Percentiles rank a stretch among this genome's conserved stretches.
These are phyloP conservation scores for Metschnikowia sp. DNA, from an alignment of 805 yeast genomes.

Conservation along the genomic window DNA sequence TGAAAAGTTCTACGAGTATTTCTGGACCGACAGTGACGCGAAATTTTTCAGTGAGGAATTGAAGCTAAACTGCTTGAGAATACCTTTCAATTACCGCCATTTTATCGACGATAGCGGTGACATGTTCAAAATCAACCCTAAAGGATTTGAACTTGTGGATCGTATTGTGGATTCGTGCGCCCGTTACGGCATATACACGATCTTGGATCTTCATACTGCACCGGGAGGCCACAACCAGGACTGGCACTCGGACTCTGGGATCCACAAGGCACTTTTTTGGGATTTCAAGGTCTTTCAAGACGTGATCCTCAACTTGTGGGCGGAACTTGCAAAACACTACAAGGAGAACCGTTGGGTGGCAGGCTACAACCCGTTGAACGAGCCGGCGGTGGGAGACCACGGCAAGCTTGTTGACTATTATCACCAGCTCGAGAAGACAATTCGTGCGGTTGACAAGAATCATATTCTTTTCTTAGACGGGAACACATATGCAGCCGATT, in stretches of 20 bases:
- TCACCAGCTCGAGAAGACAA: slow-evolving; percentile 32
- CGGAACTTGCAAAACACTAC: slow-evolving; percentile 42
- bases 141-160: slow-evolving; percentile 46
- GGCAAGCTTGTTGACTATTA: slow-evolving; percentile 39
- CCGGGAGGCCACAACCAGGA: slow-evolving; percentile 58
- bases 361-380: slow-evolving; percentile 54
- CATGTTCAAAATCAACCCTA: slow-evolving; percentile 38
- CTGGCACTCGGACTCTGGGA: slow-evolving; percentile 49
- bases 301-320: slow-evolving; percentile 44
- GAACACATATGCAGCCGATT: slow-evolving; percentile 51
- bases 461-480: slow-evolving; percentile 50
- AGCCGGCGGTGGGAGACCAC: slow-evolving; percentile 47
- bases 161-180: slow-evolving; percentile 43
- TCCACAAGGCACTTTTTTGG: slow-evolving; percentile 49
- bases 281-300: slow-evolving; percentile 49
- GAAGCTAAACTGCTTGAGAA: slow-evolving; percentile 45
- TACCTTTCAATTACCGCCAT: slow-evolving; percentile 52
- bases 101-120: slow-evolving; percentile 46
- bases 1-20: slow-evolving; percentile 50
- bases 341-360: slow-evolving; percentile 48
- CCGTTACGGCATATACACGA: slow-evolving; percentile 44
- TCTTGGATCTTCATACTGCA: slow-evolving; percentile 46
- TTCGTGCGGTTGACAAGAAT: slow-evolving; percentile 45
- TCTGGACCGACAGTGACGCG: slow-evolving; percentile 52
- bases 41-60: slow-evolving; percentile 38